phyloP scores from a whole-genome alignment of 345 rosid genomes.

The Psidium guajava region DNA sequence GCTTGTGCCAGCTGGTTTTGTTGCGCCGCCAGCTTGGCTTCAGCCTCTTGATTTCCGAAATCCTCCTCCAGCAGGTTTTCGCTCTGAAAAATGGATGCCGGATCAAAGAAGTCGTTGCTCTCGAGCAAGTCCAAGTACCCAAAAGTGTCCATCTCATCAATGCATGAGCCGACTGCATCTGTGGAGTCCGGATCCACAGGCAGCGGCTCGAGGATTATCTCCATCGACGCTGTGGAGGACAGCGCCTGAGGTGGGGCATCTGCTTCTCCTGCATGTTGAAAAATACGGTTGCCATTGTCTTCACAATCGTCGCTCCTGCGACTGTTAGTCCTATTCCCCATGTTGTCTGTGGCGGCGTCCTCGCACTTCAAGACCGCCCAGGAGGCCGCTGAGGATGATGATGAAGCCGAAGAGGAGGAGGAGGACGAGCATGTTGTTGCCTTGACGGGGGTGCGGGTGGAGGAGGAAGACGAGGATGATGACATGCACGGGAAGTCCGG shows the following conservation, averaged over 20 bases:
- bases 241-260: slow-evolving; percentile 25
- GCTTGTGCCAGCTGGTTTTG: neutral
- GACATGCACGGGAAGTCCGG: slow-evolving; percentile 98
- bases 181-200: neutral
- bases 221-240: slow-evolving; percentile 78
- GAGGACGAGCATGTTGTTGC: slow-evolving; percentile 37
- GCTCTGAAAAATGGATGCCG: slow-evolving; percentile 48
- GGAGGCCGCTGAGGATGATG: slow-evolving; percentile 68
- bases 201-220: slow-evolving; percentile 20
- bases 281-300: neutral
- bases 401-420: slow-evolving; percentile 41
- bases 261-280: neutral
- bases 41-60: neutral
- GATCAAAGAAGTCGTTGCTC: slow-evolving; percentile 58
- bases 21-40: neutral
- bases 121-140: slow-evolving; percentile 82
- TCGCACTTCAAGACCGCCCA: slow-evolving; percentile 62
- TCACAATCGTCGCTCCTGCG: neutral
- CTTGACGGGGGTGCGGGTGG: slow-evolving; percentile 64
- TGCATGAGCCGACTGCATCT: slow-evolving; percentile 25
- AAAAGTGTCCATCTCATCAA: slow-evolving; percentile 69
- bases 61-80: slow-evolving; percentile 10
- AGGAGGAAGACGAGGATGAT: slow-evolving; percentile 82
- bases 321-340: neutral
- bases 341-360: slow-evolving; percentile 39